These are phyloP conservation scores for Phytophthora megakarya DNA, from an alignment of 352 stramenopile species.

Conservation along the genomic window DNA sequence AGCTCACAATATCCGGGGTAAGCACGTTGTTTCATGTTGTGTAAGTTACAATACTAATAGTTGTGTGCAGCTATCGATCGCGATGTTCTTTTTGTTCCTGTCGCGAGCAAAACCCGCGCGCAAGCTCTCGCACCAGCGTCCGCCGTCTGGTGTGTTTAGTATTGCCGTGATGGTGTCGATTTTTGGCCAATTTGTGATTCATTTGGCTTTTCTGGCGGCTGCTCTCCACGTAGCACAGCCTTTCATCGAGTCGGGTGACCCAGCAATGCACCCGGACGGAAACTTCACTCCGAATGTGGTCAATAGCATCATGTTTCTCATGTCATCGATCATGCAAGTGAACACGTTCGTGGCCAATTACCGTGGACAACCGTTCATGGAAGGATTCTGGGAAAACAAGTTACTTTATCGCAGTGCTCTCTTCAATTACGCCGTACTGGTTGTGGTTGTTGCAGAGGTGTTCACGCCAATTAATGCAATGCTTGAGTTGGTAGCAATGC, in stretches of 20 bases:
- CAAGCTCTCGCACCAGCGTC: constrained; percentile 92
- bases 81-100: constrained; percentile 59
- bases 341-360: constrained; percentile 99
- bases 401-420: constrained; percentile 90
- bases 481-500: constrained; percentile 91
- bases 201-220: constrained; percentile 93
- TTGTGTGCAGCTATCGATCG: constrained; percentile 74
- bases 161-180: constrained; percentile 93
- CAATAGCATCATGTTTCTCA: constrained; percentile 98
- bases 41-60: constrained; percentile 63
- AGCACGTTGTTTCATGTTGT: constrained; percentile 10
- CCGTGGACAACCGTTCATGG: constrained; percentile 98
- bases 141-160: constrained; percentile 96
- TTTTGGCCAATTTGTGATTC: constrained; percentile 95
- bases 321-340: constrained; percentile 93
- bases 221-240: constrained; percentile 89
- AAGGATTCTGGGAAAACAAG: constrained; percentile 96
- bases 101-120: constrained; percentile 92
- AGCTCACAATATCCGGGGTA: constrained; percentile 78
- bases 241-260: constrained; percentile 86
- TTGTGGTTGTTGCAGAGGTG: constrained; percentile 90
- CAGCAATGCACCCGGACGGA: constrained; percentile 77
- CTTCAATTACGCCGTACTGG: constrained; percentile 77
- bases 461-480: constrained; percentile 91
- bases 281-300: constrained; percentile 98